phyloP scores from a whole-genome alignment of 352 stramenopile genomes.

The Phytopythium litorale region DNA sequence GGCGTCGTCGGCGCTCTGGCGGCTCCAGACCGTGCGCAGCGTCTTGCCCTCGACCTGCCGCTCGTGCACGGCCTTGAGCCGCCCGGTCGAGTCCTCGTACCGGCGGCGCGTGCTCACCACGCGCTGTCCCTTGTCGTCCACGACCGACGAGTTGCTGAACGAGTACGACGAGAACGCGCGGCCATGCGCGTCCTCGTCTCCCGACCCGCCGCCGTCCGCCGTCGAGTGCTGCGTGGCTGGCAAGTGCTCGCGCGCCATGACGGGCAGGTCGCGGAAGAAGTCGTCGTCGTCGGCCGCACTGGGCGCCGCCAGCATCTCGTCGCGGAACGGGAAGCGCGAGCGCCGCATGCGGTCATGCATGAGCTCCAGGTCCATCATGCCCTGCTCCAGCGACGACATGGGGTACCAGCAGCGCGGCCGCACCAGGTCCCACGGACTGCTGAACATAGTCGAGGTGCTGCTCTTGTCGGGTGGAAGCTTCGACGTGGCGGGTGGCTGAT shows the following conservation, averaged over 20 bases:
- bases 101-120: constrained; percentile 30
- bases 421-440: constrained; percentile 38
- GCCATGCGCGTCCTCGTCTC: constrained; percentile 1
- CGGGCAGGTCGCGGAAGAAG: constrained; percentile 53
- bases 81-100: constrained; percentile 47
- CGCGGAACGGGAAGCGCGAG: constrained; percentile 15
- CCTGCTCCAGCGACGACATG: constrained; percentile 44
- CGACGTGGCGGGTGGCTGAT: neutral
- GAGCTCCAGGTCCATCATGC: constrained; percentile 38
- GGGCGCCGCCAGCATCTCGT: constrained; percentile 20
- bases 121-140: constrained; percentile 32
- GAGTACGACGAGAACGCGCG: constrained; percentile 39
- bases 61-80: constrained; percentile 40
- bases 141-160: constrained; percentile 35
- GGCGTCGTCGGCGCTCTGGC: constrained; percentile 22
- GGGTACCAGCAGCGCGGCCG: constrained; percentile 40
- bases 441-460: constrained; percentile 15
- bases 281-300: constrained; percentile 32
- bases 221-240: constrained; percentile 3
- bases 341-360: constrained; percentile 26
- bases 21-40: constrained; percentile 32
- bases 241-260: constrained; percentile 16
- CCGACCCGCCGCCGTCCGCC: neutral
- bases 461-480: too few species aligned
- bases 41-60: constrained; percentile 37